Base-by-base conservation (phyloP, 352 stramenopile genomes). In the Phytophthora fragariaefolia region DNA sequence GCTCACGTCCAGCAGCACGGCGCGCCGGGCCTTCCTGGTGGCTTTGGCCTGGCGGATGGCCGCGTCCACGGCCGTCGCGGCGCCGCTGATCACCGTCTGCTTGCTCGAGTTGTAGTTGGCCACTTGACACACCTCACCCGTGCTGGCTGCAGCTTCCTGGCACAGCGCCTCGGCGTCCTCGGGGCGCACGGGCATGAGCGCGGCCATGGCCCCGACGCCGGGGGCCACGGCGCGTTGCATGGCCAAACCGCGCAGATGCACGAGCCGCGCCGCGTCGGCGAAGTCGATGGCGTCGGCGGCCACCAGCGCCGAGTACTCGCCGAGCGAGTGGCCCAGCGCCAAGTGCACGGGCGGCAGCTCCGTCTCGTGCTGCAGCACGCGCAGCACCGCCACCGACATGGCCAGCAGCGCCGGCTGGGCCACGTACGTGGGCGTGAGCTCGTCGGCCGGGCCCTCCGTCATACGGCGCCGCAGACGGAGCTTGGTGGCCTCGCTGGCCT, bases 41-140 rank as follows among this genome's bases (percentile, higher is more conserved):
- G 52, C 74, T 75, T 91, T 95, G 12, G 87, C 86, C 26, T 85
- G 70, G 20, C 56, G 54, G 23, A 91, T 81, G 0, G 85, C 89
- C 3, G 43, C 55, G 7, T 84, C 65, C 0, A 97, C 83, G 13
- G 86, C 80, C 1, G 46, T 20, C 13, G 57, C 58, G 28, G 85
- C 59, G 30, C 89, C 89, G 53, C 86, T 96, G 69, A 97, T 84
- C 51, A 97, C 89, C 26, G 84, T 84, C 79, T 97, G 89, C 72
- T 92, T 93, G 68, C 66, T 91, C 9, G 85, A 95, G 76, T 97
- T 97, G 76, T 94, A 93, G 74, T 97, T 97, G 60, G 89, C 87
- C 36, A 96, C 86, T 59, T 91, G 73, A 60, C 88, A 96, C 6
- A 87, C 74, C 32, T 72, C 76, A 13, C 63, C 54, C 0, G 77